Base-by-base conservation (phyloP, 148 eudicot genomes). In the Diospyros kaki region DNA sequence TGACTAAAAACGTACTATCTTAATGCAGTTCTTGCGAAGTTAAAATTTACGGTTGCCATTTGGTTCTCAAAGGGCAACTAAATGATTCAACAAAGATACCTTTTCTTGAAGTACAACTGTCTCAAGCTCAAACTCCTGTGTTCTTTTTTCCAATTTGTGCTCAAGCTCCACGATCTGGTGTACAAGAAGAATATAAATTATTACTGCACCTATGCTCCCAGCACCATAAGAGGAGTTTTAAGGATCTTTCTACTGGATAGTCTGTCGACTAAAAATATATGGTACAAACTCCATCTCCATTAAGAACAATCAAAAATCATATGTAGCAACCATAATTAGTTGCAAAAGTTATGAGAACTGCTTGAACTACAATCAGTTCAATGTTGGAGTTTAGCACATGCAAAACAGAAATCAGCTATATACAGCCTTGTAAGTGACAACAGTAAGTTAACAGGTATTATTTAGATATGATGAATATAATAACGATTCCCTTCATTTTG, bases 161-260 rank as follows among this genome's bases (percentile, higher is more conserved):
- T 90, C 93, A 5, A 90, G 88, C 80, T 89, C 91, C 69, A 83
- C 83, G 17, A 84, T 81, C 97, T 92, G 89, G 17, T 28, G 73
- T 54, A 59, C n/a, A 1, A 75, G 17, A 46, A 41, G 53, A 50
- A 53, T 69, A 44, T 41, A 6, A 13, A 38, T 43, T 60, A 58
- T 53, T 59, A 39, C 41, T 46, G 44, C 9, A 84, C 71, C 77
- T 78, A 80, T 69, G 78, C 80, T 62, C 91, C 89, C 67, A 88
- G 89, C 63, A 83, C 86, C 74, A 63, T 78, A 6, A 70, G 43
- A 38, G 64, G 52, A 68, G 66, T 55, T 65, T 41, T 15, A 9
- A 15, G 39, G 14, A 41, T 71, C 45, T 71, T 58, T 72, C 44
- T 42, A 55, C 14, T 55, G 14, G 44, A 65, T 65, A 9, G 9